These are phyloP conservation scores for Rubus parviflorus DNA, from an alignment of 306 rosid genomes.

Conservation along the genomic window DNA sequence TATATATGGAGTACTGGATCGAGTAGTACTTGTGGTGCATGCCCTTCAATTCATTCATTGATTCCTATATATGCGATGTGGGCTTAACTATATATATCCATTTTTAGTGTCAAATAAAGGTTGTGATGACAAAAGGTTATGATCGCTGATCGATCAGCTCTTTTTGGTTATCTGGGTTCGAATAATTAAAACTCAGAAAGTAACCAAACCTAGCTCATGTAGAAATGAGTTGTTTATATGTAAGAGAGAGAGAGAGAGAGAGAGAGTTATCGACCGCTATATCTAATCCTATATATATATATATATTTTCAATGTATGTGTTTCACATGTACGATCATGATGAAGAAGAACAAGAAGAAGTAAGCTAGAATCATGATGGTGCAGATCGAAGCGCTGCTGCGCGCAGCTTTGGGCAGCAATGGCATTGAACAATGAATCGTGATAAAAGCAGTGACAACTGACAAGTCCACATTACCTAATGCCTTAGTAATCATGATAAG, in stretches of 20 bases:
- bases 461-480: not conserved
- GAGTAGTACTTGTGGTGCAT: too few species aligned
- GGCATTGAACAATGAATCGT: not conserved
- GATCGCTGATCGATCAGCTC: not conserved
- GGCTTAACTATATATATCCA: not conserved
- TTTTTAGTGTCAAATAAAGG: not conserved
- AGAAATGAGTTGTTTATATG: too few species aligned
- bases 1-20: not conserved
- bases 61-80: not conserved
- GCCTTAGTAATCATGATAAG: not conserved
- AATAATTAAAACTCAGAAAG: not conserved
- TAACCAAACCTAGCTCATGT: not conserved
- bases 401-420: not conserved
- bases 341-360: not conserved
- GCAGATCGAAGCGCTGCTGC: not conserved
- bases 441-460: conserved; percentile 4
- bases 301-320: not conserved
- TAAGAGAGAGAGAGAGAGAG: too few species aligned
- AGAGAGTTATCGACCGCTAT: too few species aligned
- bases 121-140: not conserved
- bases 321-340: conserved; percentile 4
- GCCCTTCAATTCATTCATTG: too few species aligned
- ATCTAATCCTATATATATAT: too few species aligned
- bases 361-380: not conserved
- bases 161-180: not conserved